Percentiles rank a stretch among this genome's conserved stretches.
These are phyloP conservation scores for Hansfordia pulvinata DNA, from an alignment of 2,329 filamentous ascomycete genomes.

Conservation along the genomic window DNA sequence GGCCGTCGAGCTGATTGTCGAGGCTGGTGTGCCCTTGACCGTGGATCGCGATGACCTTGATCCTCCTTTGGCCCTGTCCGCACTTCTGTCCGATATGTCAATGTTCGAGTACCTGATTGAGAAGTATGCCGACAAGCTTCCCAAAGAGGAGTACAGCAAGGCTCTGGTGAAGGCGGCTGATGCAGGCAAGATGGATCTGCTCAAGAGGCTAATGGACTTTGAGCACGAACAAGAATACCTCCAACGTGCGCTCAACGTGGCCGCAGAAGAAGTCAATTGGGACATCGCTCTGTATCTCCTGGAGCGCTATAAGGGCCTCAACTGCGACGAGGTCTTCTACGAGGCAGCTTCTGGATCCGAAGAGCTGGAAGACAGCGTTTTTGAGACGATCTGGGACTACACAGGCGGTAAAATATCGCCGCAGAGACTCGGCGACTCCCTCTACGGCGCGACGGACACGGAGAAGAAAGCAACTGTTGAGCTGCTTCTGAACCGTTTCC, in stretches of 20 bases:
- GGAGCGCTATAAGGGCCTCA: constrained; percentile 15
- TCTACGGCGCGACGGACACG: constrained; percentile 24
- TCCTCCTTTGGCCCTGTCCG: constrained; percentile 23
- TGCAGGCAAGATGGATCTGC: constrained; percentile 22
- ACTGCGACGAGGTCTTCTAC: constrained; percentile 21
- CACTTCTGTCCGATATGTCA: constrained; percentile 20
- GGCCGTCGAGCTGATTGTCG: constrained; percentile 24
- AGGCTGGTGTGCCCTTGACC: constrained; percentile 20
- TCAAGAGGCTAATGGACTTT: constrained; percentile 23
- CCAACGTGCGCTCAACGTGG: constrained; percentile 19
- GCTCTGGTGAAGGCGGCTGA: constrained; percentile 23
- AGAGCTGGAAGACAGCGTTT: constrained; percentile 20
- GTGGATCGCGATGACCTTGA: constrained; percentile 13
- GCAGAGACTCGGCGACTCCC: constrained; percentile 16
- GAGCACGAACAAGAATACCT: constrained; percentile 16
- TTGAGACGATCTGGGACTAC: constrained; percentile 23
- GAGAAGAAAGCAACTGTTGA: constrained; percentile 23
- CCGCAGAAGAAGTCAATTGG: constrained; percentile 20
- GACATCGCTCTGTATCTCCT: constrained; percentile 21
- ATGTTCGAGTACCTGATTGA: constrained; percentile 27
- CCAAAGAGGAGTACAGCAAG: constrained; percentile 22
- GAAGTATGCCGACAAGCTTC: constrained; percentile 23
- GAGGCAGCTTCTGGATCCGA: constrained; percentile 16
- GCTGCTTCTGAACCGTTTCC: constrained; percentile 19
- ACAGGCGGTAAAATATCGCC: constrained; percentile 16